Evolutionary conservation across 805 yeast genomes (phyloP).

Genomic region (Yarrowia keelungensis): DNA sequence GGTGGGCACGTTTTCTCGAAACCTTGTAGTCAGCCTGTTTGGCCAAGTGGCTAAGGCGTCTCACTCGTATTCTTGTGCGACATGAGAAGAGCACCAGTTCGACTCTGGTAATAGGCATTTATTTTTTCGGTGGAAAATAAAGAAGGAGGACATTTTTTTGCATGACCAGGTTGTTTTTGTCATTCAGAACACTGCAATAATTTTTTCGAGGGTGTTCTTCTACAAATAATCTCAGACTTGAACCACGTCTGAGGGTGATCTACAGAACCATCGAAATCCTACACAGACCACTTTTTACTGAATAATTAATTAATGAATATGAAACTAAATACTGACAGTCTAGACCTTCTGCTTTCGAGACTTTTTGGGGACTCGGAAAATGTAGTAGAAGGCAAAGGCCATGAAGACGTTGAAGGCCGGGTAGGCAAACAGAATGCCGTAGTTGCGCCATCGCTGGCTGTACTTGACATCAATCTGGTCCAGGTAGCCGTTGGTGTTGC

Average conservation of each 20-base stretch:
- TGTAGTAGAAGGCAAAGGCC: conserved; percentile 62
- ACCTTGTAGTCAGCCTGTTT: conserved; percentile 20
- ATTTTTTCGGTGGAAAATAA: not conserved
- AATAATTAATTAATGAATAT: conserved; percentile 1
- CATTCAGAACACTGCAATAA: too few species aligned
- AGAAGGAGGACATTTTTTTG: not conserved
- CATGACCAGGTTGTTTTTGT: too few species aligned
- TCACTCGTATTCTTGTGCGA: conserved; percentile 56
- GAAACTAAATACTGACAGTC: not conserved
- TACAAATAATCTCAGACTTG: not conserved
- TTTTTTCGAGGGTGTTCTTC: too few species aligned
- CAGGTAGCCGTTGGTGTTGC: conserved; percentile 66
- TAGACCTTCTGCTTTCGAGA: conserved; percentile 30
- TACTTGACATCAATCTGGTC: conserved; percentile 48
- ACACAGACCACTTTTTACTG: not conserved
- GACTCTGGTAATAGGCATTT: conserved; percentile 38
- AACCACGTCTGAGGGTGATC: too few species aligned
- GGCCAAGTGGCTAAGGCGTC: conserved; percentile 47
- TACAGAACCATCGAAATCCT: not conserved
- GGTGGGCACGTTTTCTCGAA: not conserved
- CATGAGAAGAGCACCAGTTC: conserved; percentile 39
- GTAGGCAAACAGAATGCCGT: conserved; percentile 62
- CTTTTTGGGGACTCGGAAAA: conserved; percentile 70
- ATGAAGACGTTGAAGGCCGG: conserved; percentile 56
- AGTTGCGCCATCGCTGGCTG: conserved; percentile 60